Evolutionary conservation across 2,329 filamentous ascomycete genomes (phyloP).

Genomic region (Alternaria gansuensis): DNA sequence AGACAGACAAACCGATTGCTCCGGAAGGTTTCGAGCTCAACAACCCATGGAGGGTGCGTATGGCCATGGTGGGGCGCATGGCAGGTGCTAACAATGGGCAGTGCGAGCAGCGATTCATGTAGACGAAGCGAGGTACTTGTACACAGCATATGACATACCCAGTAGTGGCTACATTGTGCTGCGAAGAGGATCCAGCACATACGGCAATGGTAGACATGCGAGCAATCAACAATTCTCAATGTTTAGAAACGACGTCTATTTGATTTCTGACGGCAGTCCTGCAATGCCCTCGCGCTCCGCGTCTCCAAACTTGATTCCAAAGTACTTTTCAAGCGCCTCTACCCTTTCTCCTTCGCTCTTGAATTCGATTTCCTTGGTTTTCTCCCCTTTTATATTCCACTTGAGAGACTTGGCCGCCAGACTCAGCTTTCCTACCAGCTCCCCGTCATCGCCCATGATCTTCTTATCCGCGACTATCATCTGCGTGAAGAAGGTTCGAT

Average conservation of each 20-base stretch:
- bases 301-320: conserved; percentile 55
- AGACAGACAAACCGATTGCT: conserved; percentile 67
- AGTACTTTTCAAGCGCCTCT: conserved; percentile 55
- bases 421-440: conserved; percentile 52
- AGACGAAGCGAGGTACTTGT: conserved; percentile 19
- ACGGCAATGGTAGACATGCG: conserved; percentile 28
- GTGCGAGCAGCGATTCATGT: conserved; percentile 53
- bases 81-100: conserved; percentile 41
- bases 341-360: conserved; percentile 56
- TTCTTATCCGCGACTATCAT: conserved; percentile 61
- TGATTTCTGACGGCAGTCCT: conserved; percentile 49
- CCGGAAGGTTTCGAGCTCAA: conserved; percentile 71
- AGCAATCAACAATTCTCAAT: conserved; percentile 25
- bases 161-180: conserved; percentile 1
- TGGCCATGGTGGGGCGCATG: background rate
- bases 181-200: background rate
- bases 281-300: conserved; percentile 53
- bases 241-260: conserved; percentile 22
- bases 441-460: conserved; percentile 51
- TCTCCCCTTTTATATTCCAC: conserved; percentile 56
- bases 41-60: conserved; percentile 72
- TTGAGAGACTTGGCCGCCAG: conserved; percentile 58
- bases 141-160: conserved; percentile 1
- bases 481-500: conserved; percentile 45
- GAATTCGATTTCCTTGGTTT: conserved; percentile 53